Percentiles rank a stretch among this genome's conserved stretches.
Conservation (phyloP, 192 early-diverging fungal species). For the Chytriomyces sp. region DNA sequence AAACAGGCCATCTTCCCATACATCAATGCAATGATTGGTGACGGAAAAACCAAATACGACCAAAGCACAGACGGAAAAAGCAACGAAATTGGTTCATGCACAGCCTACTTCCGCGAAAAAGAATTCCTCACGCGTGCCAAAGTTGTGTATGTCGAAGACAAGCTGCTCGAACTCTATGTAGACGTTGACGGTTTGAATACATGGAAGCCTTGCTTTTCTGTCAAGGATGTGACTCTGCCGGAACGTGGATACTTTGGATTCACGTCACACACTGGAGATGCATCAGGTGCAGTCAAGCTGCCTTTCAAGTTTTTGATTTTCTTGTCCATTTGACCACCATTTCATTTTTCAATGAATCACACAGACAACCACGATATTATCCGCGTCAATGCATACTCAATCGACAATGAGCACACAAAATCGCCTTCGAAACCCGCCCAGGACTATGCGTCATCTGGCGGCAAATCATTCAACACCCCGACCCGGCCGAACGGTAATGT, state of each 20-base stretch:
- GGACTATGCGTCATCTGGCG: background rate
- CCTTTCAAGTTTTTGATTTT: no score
- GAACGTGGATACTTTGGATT: slow-evolving; percentile 83
- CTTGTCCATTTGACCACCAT: background rate
- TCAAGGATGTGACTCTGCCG: slow-evolving; percentile 79
- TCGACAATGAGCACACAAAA: slow-evolving; percentile 40
- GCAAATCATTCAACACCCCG: background rate
- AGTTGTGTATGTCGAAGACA: slow-evolving; percentile 76
- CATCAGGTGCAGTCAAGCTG: slow-evolving; percentile 62
- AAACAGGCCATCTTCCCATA: slow-evolving; percentile 76
- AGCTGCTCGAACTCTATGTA: slow-evolving; percentile 60
- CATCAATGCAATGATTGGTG: slow-evolving; percentile 92
- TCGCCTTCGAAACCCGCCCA: background rate
- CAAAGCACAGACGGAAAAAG: slow-evolving; percentile 78
- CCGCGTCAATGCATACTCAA: slow-evolving; percentile 39
- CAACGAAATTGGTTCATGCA: slow-evolving; percentile 60
- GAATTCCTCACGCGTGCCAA: slow-evolving; percentile 65
- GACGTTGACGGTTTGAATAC: slow-evolving; percentile 63
- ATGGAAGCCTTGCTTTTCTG: slow-evolving; percentile 86
- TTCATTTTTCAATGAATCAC: background rate
- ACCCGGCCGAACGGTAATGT: background rate
- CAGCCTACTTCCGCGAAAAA: slow-evolving; percentile 76
- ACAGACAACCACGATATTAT: slow-evolving; percentile 50
- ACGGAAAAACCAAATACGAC: slow-evolving; percentile 88
- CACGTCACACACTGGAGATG: slow-evolving; percentile 89